Conservation (phyloP, 2,329 filamentous ascomycete genomes). For the Botrytis fabae region DNA sequence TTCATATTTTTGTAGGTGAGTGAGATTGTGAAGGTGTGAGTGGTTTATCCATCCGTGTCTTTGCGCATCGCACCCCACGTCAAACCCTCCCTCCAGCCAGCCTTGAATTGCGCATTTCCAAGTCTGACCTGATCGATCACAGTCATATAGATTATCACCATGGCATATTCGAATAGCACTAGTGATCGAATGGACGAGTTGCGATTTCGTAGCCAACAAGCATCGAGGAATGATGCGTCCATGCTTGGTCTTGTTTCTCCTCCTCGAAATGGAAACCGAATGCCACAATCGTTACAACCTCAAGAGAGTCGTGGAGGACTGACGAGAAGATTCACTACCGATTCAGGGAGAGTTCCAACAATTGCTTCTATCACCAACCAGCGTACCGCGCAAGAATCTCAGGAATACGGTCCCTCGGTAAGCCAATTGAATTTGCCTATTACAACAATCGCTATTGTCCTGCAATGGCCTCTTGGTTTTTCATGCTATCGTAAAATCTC, state of each 20-base stretch:
- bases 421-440: constrained; percentile 29
- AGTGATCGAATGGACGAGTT: constrained; percentile 74
- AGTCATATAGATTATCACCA: constrained; percentile 44
- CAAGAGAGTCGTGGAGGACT: constrained; percentile 75
- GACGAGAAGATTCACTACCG: constrained; percentile 91
- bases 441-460: constrained; percentile 30
- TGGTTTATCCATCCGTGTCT: constrained; percentile 2
- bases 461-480: constrained; percentile 1
- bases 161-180: constrained; percentile 65
- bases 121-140: constrained; percentile 35
- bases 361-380: constrained; percentile 49
- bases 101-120: constrained; percentile 22
- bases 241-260: constrained; percentile 76
- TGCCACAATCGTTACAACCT: constrained; percentile 56
- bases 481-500: background rate
- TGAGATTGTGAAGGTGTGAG: background rate
- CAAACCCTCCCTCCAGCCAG: constrained; percentile 26
- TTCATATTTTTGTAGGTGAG: constrained; percentile 25
- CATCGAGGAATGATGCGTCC: constrained; percentile 72
- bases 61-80: constrained; percentile 31
- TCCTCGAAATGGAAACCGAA: constrained; percentile 69
- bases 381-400: constrained; percentile 35
- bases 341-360: constrained; percentile 79
- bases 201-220: constrained; percentile 75
- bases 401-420: constrained; percentile 42